phyloP scores from a whole-genome alignment of 768 basidiomycete species.

The Leccinum rimulosum region DNA sequence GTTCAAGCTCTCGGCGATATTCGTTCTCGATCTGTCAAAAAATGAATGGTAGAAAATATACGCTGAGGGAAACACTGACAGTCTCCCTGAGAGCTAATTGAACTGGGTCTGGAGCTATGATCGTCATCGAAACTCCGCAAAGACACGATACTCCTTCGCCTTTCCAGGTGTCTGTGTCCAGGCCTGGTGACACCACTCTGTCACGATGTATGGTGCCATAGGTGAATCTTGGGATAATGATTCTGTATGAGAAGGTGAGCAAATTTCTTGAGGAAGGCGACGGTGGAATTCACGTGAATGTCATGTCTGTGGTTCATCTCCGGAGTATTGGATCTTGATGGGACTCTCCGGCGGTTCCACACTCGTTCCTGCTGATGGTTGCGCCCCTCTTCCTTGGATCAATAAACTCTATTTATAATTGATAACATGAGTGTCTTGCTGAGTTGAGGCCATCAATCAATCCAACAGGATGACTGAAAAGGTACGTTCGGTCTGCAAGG shows the following conservation, averaged over 20 bases:
- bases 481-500: not conserved
- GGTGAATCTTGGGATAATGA: conserved; percentile 17
- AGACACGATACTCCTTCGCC: conserved; percentile 41
- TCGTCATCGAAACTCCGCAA: conserved; percentile 42
- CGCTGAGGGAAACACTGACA: conserved; percentile 36
- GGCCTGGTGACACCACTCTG: conserved; percentile 3
- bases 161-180: conserved; percentile 13
- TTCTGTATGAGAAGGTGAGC: conserved; percentile 23
- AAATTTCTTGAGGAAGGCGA: conserved; percentile 29
- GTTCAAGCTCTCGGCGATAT: conserved; percentile 36
- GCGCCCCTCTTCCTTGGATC: conserved; percentile 28
- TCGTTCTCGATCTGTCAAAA: conserved; percentile 43
- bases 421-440: conserved; percentile 1
- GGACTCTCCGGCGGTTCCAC: conserved; percentile 41
- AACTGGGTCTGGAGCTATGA: conserved; percentile 42
- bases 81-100: conserved; percentile 48
- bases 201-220: conserved; percentile 1
- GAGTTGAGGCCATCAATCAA: conserved; percentile 25
- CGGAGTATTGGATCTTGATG: conserved; percentile 23
- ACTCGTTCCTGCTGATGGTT: conserved; percentile 45
- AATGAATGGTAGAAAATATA: not conserved
- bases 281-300: conserved; percentile 26
- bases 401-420: conserved; percentile 29
- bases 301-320: conserved; percentile 23
- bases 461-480: not conserved